Percentiles rank a stretch among this genome's conserved stretches.
phyloP scores from a whole-genome alignment of 768 basidiomycete species.

The Lactarius sp. region DNA sequence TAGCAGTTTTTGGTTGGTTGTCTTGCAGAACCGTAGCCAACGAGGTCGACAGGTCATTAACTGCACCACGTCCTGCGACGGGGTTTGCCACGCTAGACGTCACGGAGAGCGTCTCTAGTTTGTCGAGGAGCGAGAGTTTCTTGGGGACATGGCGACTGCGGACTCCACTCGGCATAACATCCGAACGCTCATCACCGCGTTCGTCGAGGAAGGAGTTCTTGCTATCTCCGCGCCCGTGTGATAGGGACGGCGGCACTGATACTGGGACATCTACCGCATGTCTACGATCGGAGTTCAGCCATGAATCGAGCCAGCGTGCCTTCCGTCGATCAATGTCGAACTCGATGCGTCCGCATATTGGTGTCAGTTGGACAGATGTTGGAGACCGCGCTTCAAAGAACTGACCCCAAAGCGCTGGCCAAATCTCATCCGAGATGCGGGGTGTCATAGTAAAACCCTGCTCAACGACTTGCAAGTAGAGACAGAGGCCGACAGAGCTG shows the following conservation, averaged over 20 bases:
- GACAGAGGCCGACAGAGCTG: constrained; percentile 66
- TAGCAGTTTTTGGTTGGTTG: constrained; percentile 51
- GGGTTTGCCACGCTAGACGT: constrained; percentile 31
- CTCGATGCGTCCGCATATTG: constrained; percentile 76
- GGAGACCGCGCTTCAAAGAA: constrained; percentile 43
- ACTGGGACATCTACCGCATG: constrained; percentile 41
- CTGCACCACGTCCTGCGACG: neutral
- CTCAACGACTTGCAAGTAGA: constrained; percentile 67
- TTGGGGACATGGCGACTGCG: constrained; percentile 51
- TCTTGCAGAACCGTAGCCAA: constrained; percentile 62
- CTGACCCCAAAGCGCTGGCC: constrained; percentile 68
- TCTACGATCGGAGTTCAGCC: constrained; percentile 48
- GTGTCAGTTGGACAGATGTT: constrained; percentile 37
- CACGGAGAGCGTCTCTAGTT: constrained; percentile 44
- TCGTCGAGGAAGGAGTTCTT: constrained; percentile 44
- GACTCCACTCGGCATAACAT: constrained; percentile 28
- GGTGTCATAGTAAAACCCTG: constrained; percentile 54
- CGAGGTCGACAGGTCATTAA: constrained; percentile 30
- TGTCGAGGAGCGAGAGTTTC: constrained; percentile 66
- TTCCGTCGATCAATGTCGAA: constrained; percentile 77
- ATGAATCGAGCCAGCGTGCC: constrained; percentile 76
- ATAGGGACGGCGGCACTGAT: constrained; percentile 41
- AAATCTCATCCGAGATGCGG: constrained; percentile 72
- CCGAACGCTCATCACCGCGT: constrained; percentile 35
- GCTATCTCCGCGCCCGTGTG: constrained; percentile 54